Evolutionary conservation across 306 rosid genomes (phyloP), one percentile per base, ranked within the genome.

Genomic region (Castanea mollissima): DNA sequence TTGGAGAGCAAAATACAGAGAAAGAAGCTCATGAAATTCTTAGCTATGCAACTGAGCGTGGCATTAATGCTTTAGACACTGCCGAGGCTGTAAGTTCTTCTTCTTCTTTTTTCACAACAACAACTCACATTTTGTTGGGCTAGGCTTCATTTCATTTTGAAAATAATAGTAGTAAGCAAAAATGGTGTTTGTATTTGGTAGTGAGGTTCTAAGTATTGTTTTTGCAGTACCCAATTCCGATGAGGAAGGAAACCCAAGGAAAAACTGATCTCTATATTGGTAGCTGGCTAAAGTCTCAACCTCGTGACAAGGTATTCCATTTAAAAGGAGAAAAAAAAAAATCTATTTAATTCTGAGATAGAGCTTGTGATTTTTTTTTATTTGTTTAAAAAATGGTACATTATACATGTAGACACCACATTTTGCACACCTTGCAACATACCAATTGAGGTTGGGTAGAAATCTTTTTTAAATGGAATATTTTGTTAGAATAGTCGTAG

Each of bases 1-100:
- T 95, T 78, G 98, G 99, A 62, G 75, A 92, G 73, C 97, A 92
- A 79, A 95, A 86, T 84, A 81, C 98, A 0, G 99, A 95, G 92
- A 87, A 90, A 83, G 96, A 95, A 80, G 85, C 99, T 13, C 97
- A 95, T 64, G 89, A 88, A 20, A 88, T 90, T 0, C 92, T 95
- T n/a, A 83, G 85, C 78, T 92, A 89, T 79, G 94, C 97, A 5
- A 78, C 89, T 74, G 92, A 88, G 19, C 80, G 81, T 55, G 98
- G 99, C 23, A 87, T 95, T 65, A 95, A 95, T 80, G 83, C 85
- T 80, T 55, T 91, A 1, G 99, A 95, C 85, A 87, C 97, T 71
- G 74, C 99, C 6, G 99, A 95, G 79, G 87, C 90, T 6, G 97
- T 95, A 72, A 78, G 93, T 81, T 49, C 9, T 14, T 49, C 8